Base-by-base conservation (phyloP, 495 filamentous ascomycete genomes). In the Penicillium dipodomyicola region DNA sequence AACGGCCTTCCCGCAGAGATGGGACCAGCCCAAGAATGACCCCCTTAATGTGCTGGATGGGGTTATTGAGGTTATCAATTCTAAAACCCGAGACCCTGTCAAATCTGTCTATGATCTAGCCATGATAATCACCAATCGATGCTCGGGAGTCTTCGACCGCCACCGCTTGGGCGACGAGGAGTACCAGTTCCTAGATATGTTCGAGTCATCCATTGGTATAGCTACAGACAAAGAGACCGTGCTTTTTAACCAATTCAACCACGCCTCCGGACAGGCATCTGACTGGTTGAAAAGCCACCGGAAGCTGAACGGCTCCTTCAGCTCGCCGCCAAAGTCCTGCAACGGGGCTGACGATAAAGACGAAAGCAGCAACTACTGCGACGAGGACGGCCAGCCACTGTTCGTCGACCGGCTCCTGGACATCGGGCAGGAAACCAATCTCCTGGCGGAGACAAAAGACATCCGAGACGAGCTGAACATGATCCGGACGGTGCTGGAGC, bases 401-500 rank as follows among this genome's bases (percentile, higher is more conserved):
- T 88, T 87, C 58, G 78, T 85, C 37, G 85, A 89, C 63, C 79
- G 80, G 33, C 73, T 89, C 3, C 76, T 88, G 5, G 84, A 89
- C 44, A 88, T 89, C 46, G 84, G 83, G 39, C 74, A 80, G 37
- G 87, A 90, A 67, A 88, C 84, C 2, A 80, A 83, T 53, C 74
- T 88, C 0, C 72, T 89, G 0, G 76, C 82, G 5, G 86, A 90
- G 57, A 81, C 82, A 10, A 90, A 89, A 65, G 87, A 90, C 63
- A 88, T 90, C 56, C 78, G 83, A 6, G 86, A 88, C 57, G 86
- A 89, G 62, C 75, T 89, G n/a, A 84, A 84, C 67, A 89, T 89
- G 77, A 86, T 89, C 52, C 65, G 69, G 20, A 83, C 80, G 11
- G 80, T 89, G 0, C 70, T 87, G 1, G 76, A 84, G 10, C 76